Base-by-base conservation (phyloP, 192 early-diverging fungal species). In the Paraglomus brasilianum region DNA sequence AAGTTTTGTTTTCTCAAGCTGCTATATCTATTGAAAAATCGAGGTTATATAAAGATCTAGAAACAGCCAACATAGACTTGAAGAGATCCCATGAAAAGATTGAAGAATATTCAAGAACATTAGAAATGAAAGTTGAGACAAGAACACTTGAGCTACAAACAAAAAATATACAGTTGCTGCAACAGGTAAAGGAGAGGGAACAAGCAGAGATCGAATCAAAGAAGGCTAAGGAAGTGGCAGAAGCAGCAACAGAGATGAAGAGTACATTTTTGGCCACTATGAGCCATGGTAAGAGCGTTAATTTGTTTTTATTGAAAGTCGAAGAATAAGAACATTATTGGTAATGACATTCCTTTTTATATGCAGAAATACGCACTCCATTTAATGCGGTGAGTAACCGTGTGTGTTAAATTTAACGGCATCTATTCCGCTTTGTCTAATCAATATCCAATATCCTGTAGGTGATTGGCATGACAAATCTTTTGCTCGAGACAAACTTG, bases 211-310 rank as follows among this genome's bases (percentile, higher is more conserved):
- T 52, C n/a, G 80, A 82, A 62, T 72, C 80, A 47, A 69, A 73
- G 52, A 68, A 62, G 24, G 82, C 82, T 24, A 83, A 81, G 47
- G 82, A 83, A 38, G 76, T 71, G 5, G 82, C 82, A 15, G 82
- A 83, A 60, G 70, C 76, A 13, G 82, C 82, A 7, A 76, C 80
- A 17, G 71, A 66, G 19, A 73, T 76, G 17, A 83, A 83, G 62
- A 76, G 74, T 17, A 77, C 72, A 74, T 92, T 93, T 73, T 77
- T 93, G 59, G 89, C 92, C 3, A 91, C 87, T 56, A 90, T 92
- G 87, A 86, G 84, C 30, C 92, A 93, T 72, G 90, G 30, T 30
- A 30, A 30, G 30, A 30, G 30, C 30, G 30, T 30, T 30, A 3
- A 2, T 30, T 30, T 30, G 30, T 3, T 30, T 30, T 30, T 3